These are phyloP conservation scores for Neurospora tetrasperma DNA, from an alignment of 495 filamentous ascomycete species.

Conservation along the genomic window DNA sequence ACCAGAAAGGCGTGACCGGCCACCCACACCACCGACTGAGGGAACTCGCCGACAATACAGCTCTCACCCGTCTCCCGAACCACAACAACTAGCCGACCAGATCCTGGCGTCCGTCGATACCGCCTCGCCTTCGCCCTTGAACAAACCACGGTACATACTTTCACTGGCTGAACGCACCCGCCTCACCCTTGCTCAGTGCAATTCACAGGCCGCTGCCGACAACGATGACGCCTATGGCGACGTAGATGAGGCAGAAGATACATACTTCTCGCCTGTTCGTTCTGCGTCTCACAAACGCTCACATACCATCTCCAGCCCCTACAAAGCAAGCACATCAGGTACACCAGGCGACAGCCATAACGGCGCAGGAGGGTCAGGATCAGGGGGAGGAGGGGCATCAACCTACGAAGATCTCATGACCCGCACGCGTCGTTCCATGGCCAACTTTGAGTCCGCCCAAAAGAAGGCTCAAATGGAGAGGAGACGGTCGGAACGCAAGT, in stretches of 20 bases:
- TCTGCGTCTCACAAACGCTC: slow-evolving; percentile 16
- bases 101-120: slow-evolving; percentile 47
- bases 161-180: slow-evolving; percentile 45
- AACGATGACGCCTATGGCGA: slow-evolving; percentile 17
- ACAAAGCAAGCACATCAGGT: background rate
- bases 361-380: background rate
- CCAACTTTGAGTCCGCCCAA: slow-evolving; percentile 41
- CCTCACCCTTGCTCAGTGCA: slow-evolving; percentile 37
- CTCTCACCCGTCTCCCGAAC: slow-evolving; percentile 28
- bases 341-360: background rate
- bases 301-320: slow-evolving; percentile 12
- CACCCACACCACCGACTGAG: background rate
- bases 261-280: background rate
- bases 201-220: slow-evolving; percentile 21
- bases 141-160: slow-evolving; percentile 39
- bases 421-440: slow-evolving; percentile 78
- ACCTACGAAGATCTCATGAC: slow-evolving; percentile 47
- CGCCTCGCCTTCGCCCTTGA: slow-evolving; percentile 43
- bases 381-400: background rate
- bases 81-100: slow-evolving; percentile 38
- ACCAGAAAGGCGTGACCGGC: background rate
- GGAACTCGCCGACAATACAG: background rate
- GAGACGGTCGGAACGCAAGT: slow-evolving; percentile 39
- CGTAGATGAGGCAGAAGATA: slow-evolving; percentile 13
- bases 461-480: slow-evolving; percentile 47